phyloP scores from a whole-genome alignment of 2,329 filamentous ascomycete species.

The Verticillium nubilum region DNA sequence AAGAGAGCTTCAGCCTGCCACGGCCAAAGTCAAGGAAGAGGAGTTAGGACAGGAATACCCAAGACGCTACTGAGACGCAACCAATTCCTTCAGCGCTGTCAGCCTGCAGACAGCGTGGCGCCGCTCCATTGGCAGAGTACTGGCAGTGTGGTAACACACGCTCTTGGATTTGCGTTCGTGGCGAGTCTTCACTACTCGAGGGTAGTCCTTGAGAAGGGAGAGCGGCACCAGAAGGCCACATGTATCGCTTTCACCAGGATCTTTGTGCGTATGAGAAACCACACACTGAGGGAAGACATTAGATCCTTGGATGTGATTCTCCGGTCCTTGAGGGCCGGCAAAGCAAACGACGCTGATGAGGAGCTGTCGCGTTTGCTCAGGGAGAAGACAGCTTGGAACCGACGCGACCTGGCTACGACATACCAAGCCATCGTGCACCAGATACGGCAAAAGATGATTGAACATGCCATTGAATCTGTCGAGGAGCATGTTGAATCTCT shows the following conservation, averaged over 20 bases:
- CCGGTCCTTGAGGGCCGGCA: not conserved
- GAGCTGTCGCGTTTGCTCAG: not conserved
- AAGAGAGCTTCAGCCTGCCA: too few relatives aligned
- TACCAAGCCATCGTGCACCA: constrained; percentile 4
- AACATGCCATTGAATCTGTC: constrained; percentile 1
- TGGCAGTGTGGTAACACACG: too few relatives aligned
- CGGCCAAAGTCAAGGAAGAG: too few relatives aligned
- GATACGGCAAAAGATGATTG: constrained; percentile 2
- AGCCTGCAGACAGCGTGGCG: too few relatives aligned
- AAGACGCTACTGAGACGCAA: too few relatives aligned
- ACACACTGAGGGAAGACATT: not conserved
- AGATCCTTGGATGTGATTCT: not conserved
- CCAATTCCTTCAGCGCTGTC: too few relatives aligned
- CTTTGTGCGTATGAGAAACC: not conserved
- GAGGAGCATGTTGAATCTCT: constrained; percentile 1
- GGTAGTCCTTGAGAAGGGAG: too few relatives aligned
- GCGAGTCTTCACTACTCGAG: too few relatives aligned
- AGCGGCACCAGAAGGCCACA: too few relatives aligned
- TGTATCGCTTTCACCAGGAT: not conserved
- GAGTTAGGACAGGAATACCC: too few relatives aligned
- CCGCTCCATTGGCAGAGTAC: too few relatives aligned
- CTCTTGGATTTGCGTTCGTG: too few relatives aligned
- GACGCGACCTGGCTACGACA: not conserved
- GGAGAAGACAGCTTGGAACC: not conserved
- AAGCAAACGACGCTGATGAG: not conserved